Evolutionary conservation across 2,329 filamentous ascomycete species (phyloP).

Genomic region (Talaromyces sp.): DNA sequence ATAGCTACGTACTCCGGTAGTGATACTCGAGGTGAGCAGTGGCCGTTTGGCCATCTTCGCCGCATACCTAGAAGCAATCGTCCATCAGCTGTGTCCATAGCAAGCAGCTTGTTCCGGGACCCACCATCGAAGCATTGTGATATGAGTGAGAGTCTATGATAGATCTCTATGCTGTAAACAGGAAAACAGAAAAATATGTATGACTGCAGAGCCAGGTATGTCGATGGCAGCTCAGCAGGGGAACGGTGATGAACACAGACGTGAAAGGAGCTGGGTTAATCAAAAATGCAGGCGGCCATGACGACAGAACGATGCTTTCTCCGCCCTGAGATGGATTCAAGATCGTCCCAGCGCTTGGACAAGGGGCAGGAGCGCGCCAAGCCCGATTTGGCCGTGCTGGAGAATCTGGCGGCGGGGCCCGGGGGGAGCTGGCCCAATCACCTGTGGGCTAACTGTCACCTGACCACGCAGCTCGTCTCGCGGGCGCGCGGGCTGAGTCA

Average conservation of each 20-base stretch:
- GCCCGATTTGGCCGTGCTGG: neutral
- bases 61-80: slow-evolving; percentile 64
- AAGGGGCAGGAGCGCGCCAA: neutral
- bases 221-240: neutral
- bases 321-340: neutral
- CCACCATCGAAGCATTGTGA: slow-evolving; percentile 34
- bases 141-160: neutral
- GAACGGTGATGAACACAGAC: neutral
- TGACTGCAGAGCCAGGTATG: neutral
- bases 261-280: neutral
- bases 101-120: slow-evolving; percentile 8
- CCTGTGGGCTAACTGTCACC: neutral
- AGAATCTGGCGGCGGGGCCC: neutral
- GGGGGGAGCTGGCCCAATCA: neutral
- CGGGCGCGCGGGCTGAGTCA: neutral
- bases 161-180: neutral
- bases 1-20: slow-evolving; percentile 59
- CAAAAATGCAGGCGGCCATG: slow-evolving; percentile 1
- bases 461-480: slow-evolving; percentile 6
- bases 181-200: neutral
- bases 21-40: slow-evolving; percentile 83
- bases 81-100: neutral
- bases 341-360: neutral
- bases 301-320: slow-evolving; percentile 4
- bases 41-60: slow-evolving; percentile 72